Evolutionary conservation across 2,329 filamentous ascomycete genomes (phyloP).

Genomic region (Fonsecaea pugnacius): DNA sequence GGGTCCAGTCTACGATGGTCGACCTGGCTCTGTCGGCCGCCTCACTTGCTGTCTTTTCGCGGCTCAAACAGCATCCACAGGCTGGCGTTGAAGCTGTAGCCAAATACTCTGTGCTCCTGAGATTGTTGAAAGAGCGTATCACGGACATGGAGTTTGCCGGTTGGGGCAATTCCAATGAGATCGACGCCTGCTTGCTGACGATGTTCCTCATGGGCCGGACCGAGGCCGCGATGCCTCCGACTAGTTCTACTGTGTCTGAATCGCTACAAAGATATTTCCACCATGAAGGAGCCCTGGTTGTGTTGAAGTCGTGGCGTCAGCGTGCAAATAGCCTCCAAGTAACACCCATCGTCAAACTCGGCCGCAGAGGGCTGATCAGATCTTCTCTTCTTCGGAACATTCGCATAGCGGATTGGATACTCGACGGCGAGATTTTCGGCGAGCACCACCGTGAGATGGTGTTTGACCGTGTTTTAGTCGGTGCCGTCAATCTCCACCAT

Average conservation of each 20-base stretch:
- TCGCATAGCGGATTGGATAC: conserved; percentile 40
- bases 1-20: conserved; percentile 30
- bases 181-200: conserved; percentile 34
- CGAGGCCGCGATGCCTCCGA: conserved; percentile 24
- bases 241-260: not conserved
- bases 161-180: not conserved
- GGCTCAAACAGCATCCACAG: conserved; percentile 32
- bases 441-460: conserved; percentile 38
- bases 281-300: conserved; percentile 40
- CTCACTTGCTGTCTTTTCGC: conserved; percentile 38
- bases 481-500: conserved; percentile 33
- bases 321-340: not conserved
- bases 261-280: conserved; percentile 43
- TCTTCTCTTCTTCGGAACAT: conserved; percentile 36
- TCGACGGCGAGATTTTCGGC: conserved; percentile 39
- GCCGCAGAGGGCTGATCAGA: conserved; percentile 38
- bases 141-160: not conserved
- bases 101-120: conserved; percentile 35
- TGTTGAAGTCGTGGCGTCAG: conserved; percentile 40
- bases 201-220: conserved; percentile 35
- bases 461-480: conserved; percentile 39
- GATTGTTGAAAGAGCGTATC: conserved; percentile 25
- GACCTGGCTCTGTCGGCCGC: conserved; percentile 39
- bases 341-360: conserved; percentile 38
- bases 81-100: conserved; percentile 36